Conservation (phyloP, 129 eudicot genomes). For the Arctium minus region DNA sequence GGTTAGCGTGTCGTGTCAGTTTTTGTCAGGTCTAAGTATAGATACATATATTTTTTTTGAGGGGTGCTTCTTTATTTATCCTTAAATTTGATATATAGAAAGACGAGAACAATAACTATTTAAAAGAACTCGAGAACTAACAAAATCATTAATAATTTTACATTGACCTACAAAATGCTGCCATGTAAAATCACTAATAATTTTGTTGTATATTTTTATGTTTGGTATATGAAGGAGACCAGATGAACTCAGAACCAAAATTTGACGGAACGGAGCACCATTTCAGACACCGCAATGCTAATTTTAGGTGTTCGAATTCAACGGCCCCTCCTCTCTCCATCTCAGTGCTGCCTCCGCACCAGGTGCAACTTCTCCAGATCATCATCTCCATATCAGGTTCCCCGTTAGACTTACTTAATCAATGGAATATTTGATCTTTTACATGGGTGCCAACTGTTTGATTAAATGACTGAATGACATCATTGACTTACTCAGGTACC, state of each 20-base stretch:
- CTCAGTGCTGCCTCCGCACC: not conserved
- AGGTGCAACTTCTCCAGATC: constrained; percentile 14
- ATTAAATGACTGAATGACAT: constrained; percentile 13
- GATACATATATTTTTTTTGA: too few species aligned
- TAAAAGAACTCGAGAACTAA: too few species aligned
- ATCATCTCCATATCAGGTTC: constrained; percentile 36
- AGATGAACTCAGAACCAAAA: not conserved
- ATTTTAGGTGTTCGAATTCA: constrained; percentile 24
- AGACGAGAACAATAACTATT: too few species aligned
- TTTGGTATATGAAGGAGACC: not conserved
- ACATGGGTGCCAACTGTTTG: constrained; percentile 27
- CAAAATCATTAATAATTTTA: too few species aligned
- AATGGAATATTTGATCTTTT: not conserved
- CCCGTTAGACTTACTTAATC: not conserved
- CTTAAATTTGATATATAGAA: too few species aligned
- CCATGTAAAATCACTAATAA: too few species aligned
- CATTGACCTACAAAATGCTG: too few species aligned
- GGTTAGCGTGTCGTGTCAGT: too few species aligned
- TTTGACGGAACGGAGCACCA: not conserved
- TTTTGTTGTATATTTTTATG: too few species aligned
- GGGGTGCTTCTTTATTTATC: too few species aligned
- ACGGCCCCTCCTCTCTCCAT: constrained; percentile 25
- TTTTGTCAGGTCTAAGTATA: too few species aligned
- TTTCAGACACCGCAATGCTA: constrained; percentile 11
- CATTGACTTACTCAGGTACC: constrained; percentile 10